phyloP scores from a whole-genome alignment of 495 filamentous ascomycete species.

The Lineolata rhizophorae region DNA sequence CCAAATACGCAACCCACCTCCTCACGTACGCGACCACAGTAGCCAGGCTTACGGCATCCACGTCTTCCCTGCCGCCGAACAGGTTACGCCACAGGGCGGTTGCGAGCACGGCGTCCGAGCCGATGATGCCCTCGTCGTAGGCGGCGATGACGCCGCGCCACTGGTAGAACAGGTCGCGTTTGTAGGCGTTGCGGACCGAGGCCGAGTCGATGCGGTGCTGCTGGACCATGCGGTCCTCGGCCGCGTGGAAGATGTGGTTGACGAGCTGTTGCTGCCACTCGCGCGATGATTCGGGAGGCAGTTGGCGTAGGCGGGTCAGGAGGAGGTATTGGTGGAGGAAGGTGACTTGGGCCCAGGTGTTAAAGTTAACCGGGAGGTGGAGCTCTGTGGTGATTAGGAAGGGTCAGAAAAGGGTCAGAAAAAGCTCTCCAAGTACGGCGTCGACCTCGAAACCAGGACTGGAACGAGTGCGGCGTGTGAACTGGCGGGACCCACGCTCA shows the following conservation, averaged over 20 bases:
- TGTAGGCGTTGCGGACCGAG: slow-evolving; percentile 52
- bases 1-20: slow-evolving; percentile 31
- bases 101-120: slow-evolving; percentile 68
- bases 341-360: slow-evolving; percentile 84
- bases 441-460: neutral
- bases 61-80: slow-evolving; percentile 50
- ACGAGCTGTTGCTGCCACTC: slow-evolving; percentile 56
- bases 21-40: slow-evolving; percentile 63
- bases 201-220: slow-evolving; percentile 44
- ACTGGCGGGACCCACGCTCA: slow-evolving; percentile 30
- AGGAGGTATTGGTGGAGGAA: slow-evolving; percentile 91
- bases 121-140: slow-evolving; percentile 71
- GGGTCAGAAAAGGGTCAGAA: slow-evolving; percentile 1
- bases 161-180: slow-evolving; percentile 80
- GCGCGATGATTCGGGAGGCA: slow-evolving; percentile 35
- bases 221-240: slow-evolving; percentile 66
- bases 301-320: slow-evolving; percentile 59
- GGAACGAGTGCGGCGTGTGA: neutral
- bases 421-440: neutral
- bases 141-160: slow-evolving; percentile 68
- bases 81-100: slow-evolving; percentile 86
- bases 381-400: slow-evolving; percentile 16
- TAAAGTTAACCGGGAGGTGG: slow-evolving; percentile 61
- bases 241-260: slow-evolving; percentile 84
- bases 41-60: slow-evolving; percentile 50